Base-by-base conservation (phyloP, 139 green algal genomes). In the Trebouxia sp. region DNA sequence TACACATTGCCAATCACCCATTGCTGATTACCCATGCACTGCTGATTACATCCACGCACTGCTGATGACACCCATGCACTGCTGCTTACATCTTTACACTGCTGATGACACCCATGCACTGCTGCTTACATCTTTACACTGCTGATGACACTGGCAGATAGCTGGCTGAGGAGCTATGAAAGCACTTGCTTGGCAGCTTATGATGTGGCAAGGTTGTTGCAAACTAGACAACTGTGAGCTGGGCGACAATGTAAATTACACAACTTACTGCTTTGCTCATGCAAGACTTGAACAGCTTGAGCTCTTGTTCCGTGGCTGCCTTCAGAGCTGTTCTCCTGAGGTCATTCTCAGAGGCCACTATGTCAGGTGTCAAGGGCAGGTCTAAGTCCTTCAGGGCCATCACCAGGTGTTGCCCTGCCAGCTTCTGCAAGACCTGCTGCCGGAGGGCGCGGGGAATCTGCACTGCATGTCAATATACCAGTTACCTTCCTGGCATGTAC, bases 271-370 rank as follows among this genome's bases (percentile, higher is more conserved):
- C 58, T 70, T 70, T 70, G 58, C 58, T 70, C 10, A 43, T 22
- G 58, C 58, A 70, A 32, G 58, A 42, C 39, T 76, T 50, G 67
- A 55, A 76, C 14, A 76, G 39, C 67, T 76, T 51, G 17, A 76
- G 67, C 67, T 76, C 67, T 28, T 76, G 67, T 5, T 76, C 24
- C 22, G 26, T 50, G 22, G 67, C 67, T 22, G n/a, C 39, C 41
- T 47, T 30, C 22, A 76, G 39, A 6, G 67, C 67, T 38, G 39
- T 39, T 20, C 24, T 76, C 35, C 67, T 35, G 22, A 76, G 20
- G 1, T 76, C 67, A 24, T 55, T 12, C 24, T 39, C 15, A 22
- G 67, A 38, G 5, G 39, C 39, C 9, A 76, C 67, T 26, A 22
- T 12, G 5, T 76, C 67, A 38, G 67, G 67, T 37, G 39, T 76